Evolutionary conservation across 2,329 filamentous ascomycete species (phyloP), one percentile per base, ranked within the genome.

Genomic region (Nothophaeocryptopus gaeumannii): DNA sequence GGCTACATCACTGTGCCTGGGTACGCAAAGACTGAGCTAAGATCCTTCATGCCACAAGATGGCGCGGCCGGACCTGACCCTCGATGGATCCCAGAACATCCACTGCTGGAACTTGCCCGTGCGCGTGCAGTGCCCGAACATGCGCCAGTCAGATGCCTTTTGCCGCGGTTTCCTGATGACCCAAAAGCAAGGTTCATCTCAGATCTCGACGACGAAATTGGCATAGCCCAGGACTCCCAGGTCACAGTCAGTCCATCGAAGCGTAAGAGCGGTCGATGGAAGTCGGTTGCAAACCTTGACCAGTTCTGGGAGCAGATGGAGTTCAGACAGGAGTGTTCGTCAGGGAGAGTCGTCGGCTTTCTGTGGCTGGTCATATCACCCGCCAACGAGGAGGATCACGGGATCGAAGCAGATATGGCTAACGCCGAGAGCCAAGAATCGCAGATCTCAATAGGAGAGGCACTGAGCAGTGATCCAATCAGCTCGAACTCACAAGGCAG

Each of bases 261-360:
- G 58, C 57, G 54, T 48, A 79, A 81, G 58, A 77, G 74, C 20
- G 87, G 87, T 0, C 78, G 81, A 49, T 99, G 93, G 93, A 87
- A 84, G 66, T 90, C 86, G 52, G 84, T 96, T 16, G 85, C 80
- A 65, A 87, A 83, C 0, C 73, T 99, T 35, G 88, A 91, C n/a
- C 84, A 91, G 59, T 99, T 99, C 64, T 99, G 93, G 93, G 93
- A 99, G 55, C 87, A 95, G 79, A 97, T 99, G 92, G 86, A 91
- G 0, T 97, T 88, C 65, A 79, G 93, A 49, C 93, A 97, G 67
- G 93, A 99, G 66, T 99, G 93, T 65, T 96, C 91, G 0, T 89
- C 90, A 31, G 95, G 93, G 0, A 80, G 91, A 13, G 78, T 96
- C 64, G 95, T 96, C 0, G 95, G 95, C 0, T 99, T 99, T 60